A percentile compares a stretch with the other conserved stretches of the same genome.
Conservation (phyloP, 2,329 filamentous ascomycete genomes). For the Colletotrichum graminicola region DNA sequence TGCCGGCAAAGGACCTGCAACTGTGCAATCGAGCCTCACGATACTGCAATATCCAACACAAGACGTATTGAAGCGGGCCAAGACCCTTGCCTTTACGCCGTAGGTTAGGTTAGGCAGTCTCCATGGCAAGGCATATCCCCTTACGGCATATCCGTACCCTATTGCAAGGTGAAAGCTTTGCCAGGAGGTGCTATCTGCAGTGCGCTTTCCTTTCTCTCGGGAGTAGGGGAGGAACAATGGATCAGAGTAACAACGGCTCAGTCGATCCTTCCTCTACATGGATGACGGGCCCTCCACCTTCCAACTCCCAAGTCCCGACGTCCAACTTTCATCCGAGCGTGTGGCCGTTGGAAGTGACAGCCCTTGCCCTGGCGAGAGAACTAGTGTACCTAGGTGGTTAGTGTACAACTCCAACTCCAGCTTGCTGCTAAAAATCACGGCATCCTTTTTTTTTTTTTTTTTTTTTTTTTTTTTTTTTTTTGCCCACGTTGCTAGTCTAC, state of each 20-base stretch:
- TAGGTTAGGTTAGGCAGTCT: too few species aligned
- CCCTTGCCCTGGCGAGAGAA: too few species aligned
- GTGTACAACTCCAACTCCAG: neutral
- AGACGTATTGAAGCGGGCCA: neutral
- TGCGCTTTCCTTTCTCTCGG: neutral
- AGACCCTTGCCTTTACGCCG: neutral
- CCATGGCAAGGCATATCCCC: neutral
- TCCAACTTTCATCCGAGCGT: neutral
- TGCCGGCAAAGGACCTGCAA: neutral
- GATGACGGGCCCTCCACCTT: neutral
- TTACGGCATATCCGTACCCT: too few species aligned
- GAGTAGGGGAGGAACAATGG: conserved; percentile 10
- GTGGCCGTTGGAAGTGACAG: neutral
- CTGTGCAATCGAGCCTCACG: neutral
- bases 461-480: too few species aligned
- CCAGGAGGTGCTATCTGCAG: neutral
- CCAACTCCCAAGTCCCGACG: neutral
- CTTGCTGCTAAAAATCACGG: neutral
- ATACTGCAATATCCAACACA: neutral
- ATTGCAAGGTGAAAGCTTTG: neutral
- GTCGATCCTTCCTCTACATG: conserved; percentile 18
- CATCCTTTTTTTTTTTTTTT: too few species aligned
- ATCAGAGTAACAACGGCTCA: conserved; percentile 14
- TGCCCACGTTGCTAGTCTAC: neutral
- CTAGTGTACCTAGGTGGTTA: too few species aligned